Evolutionary conservation across 2,329 filamentous ascomycete species (phyloP), one percentile per base, ranked within the genome.

Genomic region (Trichoderma semiorbis): DNA sequence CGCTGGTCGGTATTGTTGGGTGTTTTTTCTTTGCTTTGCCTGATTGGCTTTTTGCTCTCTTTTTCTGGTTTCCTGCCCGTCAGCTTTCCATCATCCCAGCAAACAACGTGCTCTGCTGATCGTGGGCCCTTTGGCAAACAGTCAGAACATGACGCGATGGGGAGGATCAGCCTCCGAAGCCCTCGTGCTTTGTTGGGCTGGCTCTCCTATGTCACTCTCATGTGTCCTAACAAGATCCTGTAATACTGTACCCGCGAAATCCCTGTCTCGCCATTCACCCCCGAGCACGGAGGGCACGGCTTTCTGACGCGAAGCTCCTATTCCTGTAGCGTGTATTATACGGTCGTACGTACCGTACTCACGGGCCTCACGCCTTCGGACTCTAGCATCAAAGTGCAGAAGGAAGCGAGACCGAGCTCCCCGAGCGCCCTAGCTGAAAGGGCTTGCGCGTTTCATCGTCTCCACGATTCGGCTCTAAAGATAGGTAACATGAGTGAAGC

Each of bases 361-460:
- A 24, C 47, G 47, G 47, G 47, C 47, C 47, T 53, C 47, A 53
- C 10, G 47, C 47, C 21, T 53, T 24, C 21, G 47, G 47, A 21
- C 47, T 24, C 21, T 14, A 53, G 47, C n/a, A 53, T 21, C n/a
- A 24, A 24, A 53, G n/a, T 53, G 47, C 47, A 66, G 36, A 60
- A 18, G 10, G 34, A 69, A 53, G 66, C 66, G 66, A 69, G 39
- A 36, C 66, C 66, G 57, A 69, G 39, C 34, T 47, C 21, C 21
- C 39, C 36, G 57, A 32, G 26, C 26, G 14, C 24, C 43, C 26
- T 24, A 36, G 43, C 18, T 34, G 43, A 26, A 26, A 32, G 36
- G 66, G 66, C 66, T 62, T 60, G 66, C 66, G 66, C 66, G 66
- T 69, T 69, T 50, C 57, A 36, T 47, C 36, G 55, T 62, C 66